Base-by-base conservation (phyloP, 805 yeast species). In the Schwanniomyces yamadae region DNA sequence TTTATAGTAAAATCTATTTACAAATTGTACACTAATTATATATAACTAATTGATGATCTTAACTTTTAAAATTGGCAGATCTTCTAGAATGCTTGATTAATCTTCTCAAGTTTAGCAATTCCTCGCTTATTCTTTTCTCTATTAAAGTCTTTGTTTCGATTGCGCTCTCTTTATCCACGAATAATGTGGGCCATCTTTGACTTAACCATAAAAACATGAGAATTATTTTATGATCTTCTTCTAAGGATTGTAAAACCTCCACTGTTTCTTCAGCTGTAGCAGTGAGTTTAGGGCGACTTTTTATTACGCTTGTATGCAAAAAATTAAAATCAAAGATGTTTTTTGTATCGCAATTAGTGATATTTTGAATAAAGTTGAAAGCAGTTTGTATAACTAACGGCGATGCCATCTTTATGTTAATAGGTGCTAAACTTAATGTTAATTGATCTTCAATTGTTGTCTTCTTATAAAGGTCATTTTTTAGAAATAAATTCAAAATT, bases 191-290 rank as follows among this genome's bases (percentile, higher is more conserved):
- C 67, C 83, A 91, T 50, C 97, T 68, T 55, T 86, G 90, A 36
- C 85, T 73, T 42, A 91, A 67, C 99, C 99, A 91, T 53, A 87
- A 65, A 52, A 78, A 91, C 5, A 85, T 61, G 46, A 80, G 72
- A 12, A 86, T 70, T 29, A 77, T 63, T 45, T 78, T 78, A 61
- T 89, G 95, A 40, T 83, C 63, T 4, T 73, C 71, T 54, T 89
- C 97, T 14, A 81, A 60, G 21, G 55, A 31, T 16, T 52, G 52
- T 26, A 62, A 47, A 4, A 44, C 40, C 15, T 45, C 47, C 13
- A 58, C 47, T 2, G 57, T 51, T 12, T 45, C 40, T 11, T 45
- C 53, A 3, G 47, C 35, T 5, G 53, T 36, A 12, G 51, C 51
- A 8, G 40, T 39, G n/a, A 41, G 23, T 13, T 43, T 41, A 1